phyloP scores from a whole-genome alignment of 2,329 filamentous ascomycete species.

The Colletotrichum liaoningense region DNA sequence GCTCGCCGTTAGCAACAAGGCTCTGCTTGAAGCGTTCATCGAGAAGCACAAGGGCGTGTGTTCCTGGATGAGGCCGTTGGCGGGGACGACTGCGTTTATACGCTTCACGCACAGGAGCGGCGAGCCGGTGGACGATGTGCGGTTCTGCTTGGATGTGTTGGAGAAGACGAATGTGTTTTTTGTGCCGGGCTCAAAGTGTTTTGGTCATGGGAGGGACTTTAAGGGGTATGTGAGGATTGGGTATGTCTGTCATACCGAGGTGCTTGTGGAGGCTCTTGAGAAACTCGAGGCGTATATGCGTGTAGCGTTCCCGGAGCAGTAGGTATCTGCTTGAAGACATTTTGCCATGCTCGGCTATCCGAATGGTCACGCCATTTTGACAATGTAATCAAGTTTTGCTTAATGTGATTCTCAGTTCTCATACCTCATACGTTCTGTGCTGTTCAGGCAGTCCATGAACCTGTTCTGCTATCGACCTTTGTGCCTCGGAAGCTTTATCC shows the following conservation, averaged over 20 bases:
- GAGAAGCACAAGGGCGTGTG: conserved; percentile 71
- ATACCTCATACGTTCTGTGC: too few relatives aligned
- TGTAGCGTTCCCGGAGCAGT: not conserved
- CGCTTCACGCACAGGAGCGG: conserved; percentile 71
- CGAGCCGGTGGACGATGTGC: conserved; percentile 75
- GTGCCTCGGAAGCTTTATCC: not conserved
- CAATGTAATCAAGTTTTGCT: too few relatives aligned
- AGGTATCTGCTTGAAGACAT: not conserved
- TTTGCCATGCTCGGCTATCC: not conserved
- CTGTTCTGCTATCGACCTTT: not conserved
- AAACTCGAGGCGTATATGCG: conserved; percentile 54
- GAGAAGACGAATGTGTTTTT: conserved; percentile 79
- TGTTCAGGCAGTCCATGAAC: too few relatives aligned
- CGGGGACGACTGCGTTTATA: conserved; percentile 84
- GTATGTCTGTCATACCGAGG: conserved; percentile 77
- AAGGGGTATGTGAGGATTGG: conserved; percentile 82
- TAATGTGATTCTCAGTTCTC: not conserved
- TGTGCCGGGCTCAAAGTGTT: conserved; percentile 78
- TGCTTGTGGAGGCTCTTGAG: conserved; percentile 75
- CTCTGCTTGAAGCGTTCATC: conserved; percentile 75
- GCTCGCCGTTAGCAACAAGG: conserved; percentile 76
- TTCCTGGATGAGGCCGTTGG: conserved; percentile 79
- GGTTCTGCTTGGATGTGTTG: conserved; percentile 76
- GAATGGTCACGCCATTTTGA: too few relatives aligned
- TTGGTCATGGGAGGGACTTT: conserved; percentile 75